A percentile compares a stretch with the other conserved stretches of the same genome.
Conservation (phyloP, 2,329 filamentous ascomycete species). For the Ophiostoma perfectum region DNA sequence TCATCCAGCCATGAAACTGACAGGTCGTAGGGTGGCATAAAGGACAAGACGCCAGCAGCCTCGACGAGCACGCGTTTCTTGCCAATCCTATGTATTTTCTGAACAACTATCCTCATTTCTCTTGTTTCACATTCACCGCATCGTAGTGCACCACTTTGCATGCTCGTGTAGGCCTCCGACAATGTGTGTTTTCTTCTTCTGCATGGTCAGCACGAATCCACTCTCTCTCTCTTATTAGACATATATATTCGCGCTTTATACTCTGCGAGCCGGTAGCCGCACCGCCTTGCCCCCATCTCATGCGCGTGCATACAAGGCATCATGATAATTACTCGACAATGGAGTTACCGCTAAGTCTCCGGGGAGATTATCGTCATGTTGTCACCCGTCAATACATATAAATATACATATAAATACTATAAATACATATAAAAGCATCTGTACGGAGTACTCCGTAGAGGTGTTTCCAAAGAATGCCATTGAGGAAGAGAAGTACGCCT, state of each 20-base stretch:
- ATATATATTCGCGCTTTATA: no score
- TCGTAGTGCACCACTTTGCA: neutral
- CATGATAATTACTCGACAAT: neutral
- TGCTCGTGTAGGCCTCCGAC: neutral
- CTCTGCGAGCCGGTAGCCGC: neutral
- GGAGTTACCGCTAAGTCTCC: neutral
- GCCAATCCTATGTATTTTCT: no score
- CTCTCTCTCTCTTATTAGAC: no score
- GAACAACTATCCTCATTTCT: neutral
- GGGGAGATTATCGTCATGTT: neutral
- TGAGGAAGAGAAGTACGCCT: no score
- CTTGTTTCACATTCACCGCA: slow-evolving; percentile 10
- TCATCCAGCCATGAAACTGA: neutral
- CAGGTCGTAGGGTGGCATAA: neutral
- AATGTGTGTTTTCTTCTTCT: neutral
- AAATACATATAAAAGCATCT: no score
- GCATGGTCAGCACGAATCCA: neutral
- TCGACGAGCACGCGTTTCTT: neutral
- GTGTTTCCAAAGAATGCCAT: no score
- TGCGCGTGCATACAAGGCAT: neutral
- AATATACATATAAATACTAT: neutral
- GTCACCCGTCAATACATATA: neutral
- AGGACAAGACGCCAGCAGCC: neutral
- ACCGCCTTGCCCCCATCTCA: neutral
- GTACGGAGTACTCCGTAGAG: no score